These are phyloP conservation scores for Sonneratia caseolaris DNA, from an alignment of 345 rosid species.

Conservation along the genomic window DNA sequence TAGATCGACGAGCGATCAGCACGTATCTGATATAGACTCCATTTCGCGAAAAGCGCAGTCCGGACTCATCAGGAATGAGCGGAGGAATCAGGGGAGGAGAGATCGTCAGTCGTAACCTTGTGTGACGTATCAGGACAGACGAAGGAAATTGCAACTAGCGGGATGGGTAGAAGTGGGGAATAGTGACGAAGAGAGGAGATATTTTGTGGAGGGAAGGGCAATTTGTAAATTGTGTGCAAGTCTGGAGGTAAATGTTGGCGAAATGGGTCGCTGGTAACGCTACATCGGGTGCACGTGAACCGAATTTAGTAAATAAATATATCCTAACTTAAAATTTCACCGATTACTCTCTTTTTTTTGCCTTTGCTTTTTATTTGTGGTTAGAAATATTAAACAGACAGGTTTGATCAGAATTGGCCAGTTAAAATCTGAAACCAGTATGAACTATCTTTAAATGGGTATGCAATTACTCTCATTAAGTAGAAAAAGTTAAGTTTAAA, in stretches of 20 bases:
- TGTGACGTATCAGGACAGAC: neutral
- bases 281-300: neutral
- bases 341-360: too few species aligned
- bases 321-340: too few species aligned
- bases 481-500: too few species aligned
- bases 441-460: too few species aligned
- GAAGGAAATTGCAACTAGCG: neutral
- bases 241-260: neutral
- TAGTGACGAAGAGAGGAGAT: neutral
- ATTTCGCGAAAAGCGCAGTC: neutral
- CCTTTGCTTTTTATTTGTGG: too few species aligned
- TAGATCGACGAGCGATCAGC: neutral
- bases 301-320: neutral
- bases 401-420: too few species aligned
- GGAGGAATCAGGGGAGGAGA: neutral
- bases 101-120: neutral
- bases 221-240: neutral
- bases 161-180: neutral
- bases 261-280: neutral
- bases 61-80: neutral
- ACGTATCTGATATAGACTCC: neutral
- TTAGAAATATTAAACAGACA: too few species aligned
- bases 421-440: too few species aligned
- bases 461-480: too few species aligned
- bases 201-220: slow-evolving; percentile 1